Evolutionary conservation across 768 basidiomycete genomes (phyloP).

Genomic region (Piloderma croceum): DNA sequence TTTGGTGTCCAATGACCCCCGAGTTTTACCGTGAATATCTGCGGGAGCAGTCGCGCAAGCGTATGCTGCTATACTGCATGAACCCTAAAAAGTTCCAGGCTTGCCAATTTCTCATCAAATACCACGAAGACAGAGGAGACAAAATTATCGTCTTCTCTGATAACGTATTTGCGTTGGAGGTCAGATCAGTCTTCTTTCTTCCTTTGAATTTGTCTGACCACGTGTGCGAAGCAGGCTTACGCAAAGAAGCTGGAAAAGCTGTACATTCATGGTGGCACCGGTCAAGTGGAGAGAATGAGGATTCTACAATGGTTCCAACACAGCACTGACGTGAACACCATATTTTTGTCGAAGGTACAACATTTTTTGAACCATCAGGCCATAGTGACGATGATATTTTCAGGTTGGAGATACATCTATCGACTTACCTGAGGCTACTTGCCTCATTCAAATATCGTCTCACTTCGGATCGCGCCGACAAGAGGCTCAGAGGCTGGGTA

Average conservation of each 20-base stretch:
- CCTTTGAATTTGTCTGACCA: conserved; percentile 3
- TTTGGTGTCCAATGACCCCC: conserved; percentile 99
- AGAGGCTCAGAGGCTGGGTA: conserved; percentile 93
- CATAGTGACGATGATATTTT: conserved; percentile 1
- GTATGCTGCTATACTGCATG: conserved; percentile 98
- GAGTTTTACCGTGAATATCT: conserved; percentile 99
- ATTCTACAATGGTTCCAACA: conserved; percentile 95
- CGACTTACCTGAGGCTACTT: conserved; percentile 97
- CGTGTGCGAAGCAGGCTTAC: conserved; percentile 54
- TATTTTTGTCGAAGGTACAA: conserved; percentile 91
- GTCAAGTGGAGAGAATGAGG: conserved; percentile 92
- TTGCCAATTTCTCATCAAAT: conserved; percentile 97
- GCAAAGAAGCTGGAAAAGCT: conserved; percentile 90
- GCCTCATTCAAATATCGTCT: conserved; percentile 98
- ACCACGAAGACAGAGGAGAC: conserved; percentile 95
- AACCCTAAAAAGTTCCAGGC: conserved; percentile 99
- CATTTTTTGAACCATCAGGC: conserved; percentile 10
- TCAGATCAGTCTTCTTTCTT: conserved; percentile 23
- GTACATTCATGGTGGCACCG: conserved; percentile 94
- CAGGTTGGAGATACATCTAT: conserved; percentile 98
- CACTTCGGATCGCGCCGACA: conserved; percentile 98
- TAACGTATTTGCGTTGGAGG: conserved; percentile 96
- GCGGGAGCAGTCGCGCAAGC: conserved; percentile 84
- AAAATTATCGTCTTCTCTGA: conserved; percentile 99
- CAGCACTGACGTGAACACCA: conserved; percentile 92